Evolutionary conservation across 129 eudicot genomes (phyloP).

Genomic region (Calendula officinalis): DNA sequence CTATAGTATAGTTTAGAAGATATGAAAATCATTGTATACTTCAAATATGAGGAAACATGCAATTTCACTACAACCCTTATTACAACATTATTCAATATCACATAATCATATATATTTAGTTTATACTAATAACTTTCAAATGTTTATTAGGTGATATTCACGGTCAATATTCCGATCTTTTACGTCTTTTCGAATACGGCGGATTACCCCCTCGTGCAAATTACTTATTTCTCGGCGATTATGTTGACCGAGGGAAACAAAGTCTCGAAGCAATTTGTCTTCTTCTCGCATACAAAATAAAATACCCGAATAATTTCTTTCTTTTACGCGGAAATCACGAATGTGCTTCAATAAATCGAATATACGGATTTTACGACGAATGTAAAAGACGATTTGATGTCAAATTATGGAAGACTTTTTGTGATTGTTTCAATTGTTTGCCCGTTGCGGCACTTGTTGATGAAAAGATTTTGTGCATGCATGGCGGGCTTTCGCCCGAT

Average conservation of each 20-base stretch:
- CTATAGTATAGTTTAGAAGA: too few species aligned
- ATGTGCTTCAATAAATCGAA: constrained; percentile 50
- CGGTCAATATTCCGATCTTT: constrained; percentile 65
- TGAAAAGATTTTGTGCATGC: constrained; percentile 63
- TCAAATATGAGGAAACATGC: too few species aligned
- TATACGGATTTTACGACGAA: constrained; percentile 50
- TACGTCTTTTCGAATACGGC: constrained; percentile 60
- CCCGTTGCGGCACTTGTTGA: constrained; percentile 61
- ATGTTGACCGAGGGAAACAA: constrained; percentile 63
- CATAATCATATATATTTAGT: too few species aligned
- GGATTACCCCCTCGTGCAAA: constrained; percentile 60
- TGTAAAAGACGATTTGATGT: constrained; percentile 51
- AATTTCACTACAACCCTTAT: too few species aligned
- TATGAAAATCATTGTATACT: too few species aligned
- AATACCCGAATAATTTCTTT: constrained; percentile 51
- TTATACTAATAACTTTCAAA: neutral
- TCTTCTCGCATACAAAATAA: constrained; percentile 47
- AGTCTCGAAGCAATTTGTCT: constrained; percentile 55
- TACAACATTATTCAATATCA: too few species aligned
- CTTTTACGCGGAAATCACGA: constrained; percentile 50
- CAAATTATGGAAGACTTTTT: constrained; percentile 46
- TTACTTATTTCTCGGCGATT: constrained; percentile 58
- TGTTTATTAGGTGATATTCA: constrained; percentile 52
- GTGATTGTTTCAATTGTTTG: constrained; percentile 52
- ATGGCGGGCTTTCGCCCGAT: constrained; percentile 69